Conservation (phyloP, 148 eudicot species). For the Camellia japonica region DNA sequence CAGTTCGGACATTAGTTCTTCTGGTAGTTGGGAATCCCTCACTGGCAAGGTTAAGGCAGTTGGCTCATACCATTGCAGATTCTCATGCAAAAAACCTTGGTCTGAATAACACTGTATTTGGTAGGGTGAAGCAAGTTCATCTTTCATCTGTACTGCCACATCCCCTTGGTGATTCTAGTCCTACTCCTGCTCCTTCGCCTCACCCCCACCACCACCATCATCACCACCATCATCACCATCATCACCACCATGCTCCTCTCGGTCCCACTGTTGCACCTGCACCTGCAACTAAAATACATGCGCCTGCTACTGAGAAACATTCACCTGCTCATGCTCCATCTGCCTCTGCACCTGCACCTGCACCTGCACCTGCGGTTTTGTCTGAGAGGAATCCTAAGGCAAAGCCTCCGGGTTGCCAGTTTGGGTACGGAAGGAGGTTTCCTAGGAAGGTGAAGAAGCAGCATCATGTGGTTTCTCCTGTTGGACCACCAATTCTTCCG, state of each 20-base stretch:
- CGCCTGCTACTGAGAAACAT: slow-evolving; percentile 29
- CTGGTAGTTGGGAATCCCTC: slow-evolving; percentile 69
- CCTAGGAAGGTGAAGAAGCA: slow-evolving; percentile 39
- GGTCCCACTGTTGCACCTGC: slow-evolving; percentile 60
- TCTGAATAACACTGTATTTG: slow-evolving; percentile 82
- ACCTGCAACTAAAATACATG: slow-evolving; percentile 32
- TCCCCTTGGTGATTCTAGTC: slow-evolving; percentile 43
- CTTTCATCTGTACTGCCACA: slow-evolving; percentile 78
- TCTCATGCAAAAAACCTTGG: slow-evolving; percentile 84
- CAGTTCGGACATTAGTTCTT: slow-evolving; percentile 64
- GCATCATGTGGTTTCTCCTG: slow-evolving; percentile 37
- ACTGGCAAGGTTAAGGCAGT: slow-evolving; percentile 69
- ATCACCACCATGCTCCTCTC: slow-evolving; percentile 27
- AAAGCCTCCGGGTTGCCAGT: slow-evolving; percentile 65
- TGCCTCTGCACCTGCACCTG: slow-evolving; percentile 39
- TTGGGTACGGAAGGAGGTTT: slow-evolving; percentile 38
- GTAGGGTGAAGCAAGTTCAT: slow-evolving; percentile 83
- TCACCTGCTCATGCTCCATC: slow-evolving; percentile 39
- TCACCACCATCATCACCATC: slow-evolving; percentile 55
- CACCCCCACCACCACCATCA: slow-evolving; percentile 50
- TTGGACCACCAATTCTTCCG: slow-evolving; percentile 45
- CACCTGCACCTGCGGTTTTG: slow-evolving; percentile 43
- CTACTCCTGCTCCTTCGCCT: slow-evolving; percentile 72
- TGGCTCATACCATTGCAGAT: slow-evolving; percentile 77
- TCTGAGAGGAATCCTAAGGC: slow-evolving; percentile 42